Evolutionary conservation across 1,139 yeast species (phyloP), one percentile per base, ranked within the genome.

Genomic region (Yamadazyma atmosphaerica): DNA sequence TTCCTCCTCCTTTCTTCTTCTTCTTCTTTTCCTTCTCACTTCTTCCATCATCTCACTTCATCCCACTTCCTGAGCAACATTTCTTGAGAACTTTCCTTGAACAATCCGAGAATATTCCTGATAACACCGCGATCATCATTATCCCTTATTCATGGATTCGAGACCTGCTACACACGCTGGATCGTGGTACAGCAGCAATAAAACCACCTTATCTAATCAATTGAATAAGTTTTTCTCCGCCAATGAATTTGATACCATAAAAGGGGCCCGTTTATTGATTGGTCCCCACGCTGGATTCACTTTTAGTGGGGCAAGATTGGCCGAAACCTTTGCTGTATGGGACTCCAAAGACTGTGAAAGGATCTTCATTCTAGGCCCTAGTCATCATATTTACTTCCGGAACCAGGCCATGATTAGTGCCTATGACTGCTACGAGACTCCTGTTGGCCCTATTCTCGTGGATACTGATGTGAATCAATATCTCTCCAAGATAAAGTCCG

Each of bases 201-300:
- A 72, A 2, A 38, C 51, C 3, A 56, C 56, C 15, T 68, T 89
- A 16, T 56, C 65, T 3, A 44, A 52, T 4, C 86, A 85, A 49
- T 49, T 89, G 21, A 71, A 70, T 10, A 52, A 52, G 2, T 77
- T 54, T 11, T 48, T 48, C 21, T 16, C 42, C 46, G 16, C 52
- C 60, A 2, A 51, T 52, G 11, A 58, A 22, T 23, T 25, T 4
- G 43, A 40, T 3, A 36, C 63, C 5, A 54, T 71, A 1, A 53
- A 67, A 0, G 86, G 84, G 1, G 88, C 95, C 13, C 66, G 96
- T 38, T 65, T 88, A 11, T 49, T 70, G 15, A 64, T 79, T 8
- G 79, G 78, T 0, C 85, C 86, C 1, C 99, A 92, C 60, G 99
- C 99, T 5, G 99, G 98, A 0, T 89, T 84, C 56, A 56, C 84